Conservation (phyloP, 805 yeast species). For the Saccharomyces eubayanus region DNA sequence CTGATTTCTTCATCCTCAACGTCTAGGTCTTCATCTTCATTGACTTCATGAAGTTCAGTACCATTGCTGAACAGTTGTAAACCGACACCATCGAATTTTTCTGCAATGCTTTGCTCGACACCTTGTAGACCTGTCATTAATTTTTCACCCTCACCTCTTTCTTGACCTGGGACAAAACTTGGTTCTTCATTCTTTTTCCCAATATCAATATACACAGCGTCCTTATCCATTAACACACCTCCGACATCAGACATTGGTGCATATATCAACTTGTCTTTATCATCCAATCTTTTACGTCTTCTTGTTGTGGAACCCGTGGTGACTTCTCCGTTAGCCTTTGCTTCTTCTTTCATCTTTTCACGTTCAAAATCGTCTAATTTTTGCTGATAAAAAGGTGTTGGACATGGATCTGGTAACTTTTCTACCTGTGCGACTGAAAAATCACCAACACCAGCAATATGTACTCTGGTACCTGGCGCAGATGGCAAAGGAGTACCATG, state of each 20-base stretch:
- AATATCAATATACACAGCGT: constrained; percentile 84
- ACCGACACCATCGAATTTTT: constrained; percentile 58
- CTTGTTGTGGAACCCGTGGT: constrained; percentile 53
- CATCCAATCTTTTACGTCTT: constrained; percentile 87
- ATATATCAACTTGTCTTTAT: constrained; percentile 84
- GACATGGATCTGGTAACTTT: constrained; percentile 96
- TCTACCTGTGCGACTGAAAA: constrained; percentile 67
- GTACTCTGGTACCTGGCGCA: constrained; percentile 61
- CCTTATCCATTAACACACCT: constrained; percentile 93
- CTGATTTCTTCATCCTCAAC: constrained; percentile 22
- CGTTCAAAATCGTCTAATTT: constrained; percentile 73
- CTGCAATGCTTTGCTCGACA: constrained; percentile 52
- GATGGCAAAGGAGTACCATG: constrained; percentile 84
- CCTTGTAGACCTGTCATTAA: constrained; percentile 75
- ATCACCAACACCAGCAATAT: constrained; percentile 95
- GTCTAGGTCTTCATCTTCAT: constrained; percentile 34
- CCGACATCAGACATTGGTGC: constrained; percentile 99
- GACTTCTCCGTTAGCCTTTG: constrained; percentile 36
- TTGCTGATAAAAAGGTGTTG: constrained; percentile 89
- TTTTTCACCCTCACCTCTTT: constrained; percentile 77
- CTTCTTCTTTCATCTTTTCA: constrained; percentile 58
- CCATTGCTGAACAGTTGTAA: constrained; percentile 65
- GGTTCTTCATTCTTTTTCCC: constrained; percentile 28
- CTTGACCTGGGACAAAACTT: constrained; percentile 54
- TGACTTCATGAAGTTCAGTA: constrained; percentile 39